Evolutionary conservation across 495 filamentous ascomycete genomes (phyloP), one percentile per base, ranked within the genome.

Genomic region (Clavariopsis aquatica): DNA sequence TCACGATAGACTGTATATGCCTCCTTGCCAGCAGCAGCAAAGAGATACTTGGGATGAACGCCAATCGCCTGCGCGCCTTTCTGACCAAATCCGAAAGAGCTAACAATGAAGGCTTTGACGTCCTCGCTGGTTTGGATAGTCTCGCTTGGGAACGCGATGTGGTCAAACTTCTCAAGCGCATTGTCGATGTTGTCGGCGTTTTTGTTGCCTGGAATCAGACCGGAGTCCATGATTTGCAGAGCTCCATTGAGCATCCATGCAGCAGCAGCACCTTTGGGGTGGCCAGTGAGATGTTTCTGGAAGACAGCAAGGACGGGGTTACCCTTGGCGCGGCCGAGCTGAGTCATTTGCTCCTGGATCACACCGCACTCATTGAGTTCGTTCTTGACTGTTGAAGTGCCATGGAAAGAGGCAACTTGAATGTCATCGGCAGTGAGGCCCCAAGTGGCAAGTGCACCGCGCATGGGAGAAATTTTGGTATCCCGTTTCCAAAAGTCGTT

Each of bases 211-310:
- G 93, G 93, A 53, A 98, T 92, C 20, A 97, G 79, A 66, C 93
- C 93, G 38, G 82, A 87, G 76, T 96, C 92, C 69, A 98, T 80
- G 54, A 94, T 90, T 76, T 98, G 93, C 71, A 98, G 78, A 73
- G 89, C 90, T 62, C 93, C 93, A 78, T 98, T 98, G 81, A 97
- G 87, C 93, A 97, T 97, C 92, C 93, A 98, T 52, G 92, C 93
- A 75, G 93, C 93, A 54, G 93, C 93, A 72, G 93, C 92, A 85
- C 93, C 93, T 84, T 98, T 98, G 65, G 93, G 93, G 76, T 98
- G 93, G 69, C 93, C 93, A 12, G 93, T 98, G 34, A 98, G 85
- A 74, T 95, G 96, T 76, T 98, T 98, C 76, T 98, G 93, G 88
- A 96, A 98, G 74, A 98, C 92, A 78, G 92, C 93, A 62, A 96